These are phyloP conservation scores for Styphnolobium japonicum DNA, from an alignment of 306 rosid genomes.

Conservation along the genomic window DNA sequence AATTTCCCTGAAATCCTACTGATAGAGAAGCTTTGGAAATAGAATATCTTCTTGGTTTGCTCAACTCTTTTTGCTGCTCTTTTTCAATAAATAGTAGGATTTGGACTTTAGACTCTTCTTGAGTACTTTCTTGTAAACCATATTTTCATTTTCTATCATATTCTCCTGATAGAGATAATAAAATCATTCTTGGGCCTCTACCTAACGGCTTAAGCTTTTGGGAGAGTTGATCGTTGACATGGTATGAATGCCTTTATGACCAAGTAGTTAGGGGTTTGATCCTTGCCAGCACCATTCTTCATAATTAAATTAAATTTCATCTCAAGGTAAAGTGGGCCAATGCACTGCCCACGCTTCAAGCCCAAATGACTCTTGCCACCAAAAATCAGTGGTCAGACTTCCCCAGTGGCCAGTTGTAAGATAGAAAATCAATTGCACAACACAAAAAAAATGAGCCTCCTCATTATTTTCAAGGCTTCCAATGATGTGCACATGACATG, in stretches of 20 bases:
- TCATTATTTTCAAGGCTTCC: background rate
- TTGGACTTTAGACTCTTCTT: background rate
- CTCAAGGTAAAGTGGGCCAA: background rate
- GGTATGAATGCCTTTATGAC: background rate
- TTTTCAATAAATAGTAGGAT: background rate
- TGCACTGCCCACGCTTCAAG: background rate
- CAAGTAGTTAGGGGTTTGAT: background rate
- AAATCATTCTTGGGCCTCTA: background rate
- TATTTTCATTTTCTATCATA: background rate
- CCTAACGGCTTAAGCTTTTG: background rate
- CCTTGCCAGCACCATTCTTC: too few relatives aligned
- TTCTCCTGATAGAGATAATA: background rate
- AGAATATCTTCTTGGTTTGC: background rate
- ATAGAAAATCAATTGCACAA: background rate
- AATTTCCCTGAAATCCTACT: too few relatives aligned
- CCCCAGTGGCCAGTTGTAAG: too few relatives aligned
- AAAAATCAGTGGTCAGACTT: background rate
- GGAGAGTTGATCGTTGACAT: background rate
- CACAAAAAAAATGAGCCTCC: background rate
- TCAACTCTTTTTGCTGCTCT: background rate
- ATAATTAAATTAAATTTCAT: too few relatives aligned
- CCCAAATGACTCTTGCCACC: background rate
- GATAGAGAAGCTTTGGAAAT: background rate
- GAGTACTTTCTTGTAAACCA: background rate
- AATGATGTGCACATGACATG: background rate